Base-by-base conservation (phyloP, 2,329 filamentous ascomycete genomes). In the Aspergillus sp. region DNA sequence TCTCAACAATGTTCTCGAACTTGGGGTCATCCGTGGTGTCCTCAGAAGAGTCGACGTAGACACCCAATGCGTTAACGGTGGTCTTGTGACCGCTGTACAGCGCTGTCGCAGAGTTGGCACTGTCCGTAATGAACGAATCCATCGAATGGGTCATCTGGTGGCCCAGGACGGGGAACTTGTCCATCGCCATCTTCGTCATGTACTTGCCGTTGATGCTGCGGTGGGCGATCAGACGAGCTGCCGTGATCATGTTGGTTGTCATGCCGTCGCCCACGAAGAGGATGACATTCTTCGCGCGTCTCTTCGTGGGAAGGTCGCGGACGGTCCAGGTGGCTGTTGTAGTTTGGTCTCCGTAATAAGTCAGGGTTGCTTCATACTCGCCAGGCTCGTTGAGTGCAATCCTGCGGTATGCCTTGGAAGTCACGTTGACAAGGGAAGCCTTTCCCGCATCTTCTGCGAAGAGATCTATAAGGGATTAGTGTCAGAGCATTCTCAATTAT, bases 121-220 rank as follows among this genome's bases (percentile, higher is more conserved):
- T 88, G 67, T 93, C 88, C 33, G 88, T 93, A 63, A 93, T 91
- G 75, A 87, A 91, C 44, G 77, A 83, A 71, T 91, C 87, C 62
- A 93, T 81, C 1, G 86, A 90, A 69, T 91, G 87, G 9, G 88
- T 90, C 84, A 93, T 91, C 70, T 91, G 88, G 66, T 94, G 88
- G 17, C 88, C 88, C 9, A 91, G 64, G n/a, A 90, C 80, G 2
- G 88, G 88, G 70, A 93, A 93, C 62, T 89, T 78, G 72, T 94
- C 88, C 74, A 94, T 76, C 61, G 82, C 77, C 77, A 94, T 79
- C 48, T 76, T 78, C 49, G 79, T 82, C 73, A 88, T 83, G 67
- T 91, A 94, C 66, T 86, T 87, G 57, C 88, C 88, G 62, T 94
- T 93, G 75, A 91, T 78, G 56, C 79, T 84, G 74, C 88, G 85